A percentile compares a stretch with the other conserved stretches of the same genome.
These are phyloP conservation scores for Fraxinus baroniana DNA, from an alignment of 305 asterid genomes.

Conservation along the genomic window DNA sequence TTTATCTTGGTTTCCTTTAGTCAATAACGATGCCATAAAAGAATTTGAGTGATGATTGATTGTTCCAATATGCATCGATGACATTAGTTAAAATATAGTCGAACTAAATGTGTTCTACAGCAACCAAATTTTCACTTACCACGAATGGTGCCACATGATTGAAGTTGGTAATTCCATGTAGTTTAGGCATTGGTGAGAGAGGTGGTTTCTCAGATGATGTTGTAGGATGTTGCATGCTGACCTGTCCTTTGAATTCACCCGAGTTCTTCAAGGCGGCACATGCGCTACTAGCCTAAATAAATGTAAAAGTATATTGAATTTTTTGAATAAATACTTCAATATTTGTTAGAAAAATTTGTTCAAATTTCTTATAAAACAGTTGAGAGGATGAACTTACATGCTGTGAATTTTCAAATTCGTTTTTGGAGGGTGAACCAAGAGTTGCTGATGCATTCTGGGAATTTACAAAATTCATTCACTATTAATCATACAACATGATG, in stretches of 20 bases:
- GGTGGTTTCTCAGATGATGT: constrained; percentile 28
- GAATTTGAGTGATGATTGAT: not conserved
- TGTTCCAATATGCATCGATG: not conserved
- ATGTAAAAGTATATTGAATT: not conserved
- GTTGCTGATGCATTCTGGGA: constrained; percentile 9
- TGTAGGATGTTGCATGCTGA: not conserved
- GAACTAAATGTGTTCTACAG: not conserved
- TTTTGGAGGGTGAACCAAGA: constrained; percentile 15
- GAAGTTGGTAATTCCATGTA: not conserved
- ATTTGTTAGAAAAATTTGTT: not conserved
- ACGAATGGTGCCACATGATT: not conserved
- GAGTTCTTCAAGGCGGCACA: constrained; percentile 10
- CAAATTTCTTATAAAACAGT: not conserved
- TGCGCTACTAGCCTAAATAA: constrained; percentile 11
- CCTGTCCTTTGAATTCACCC: constrained; percentile 10
- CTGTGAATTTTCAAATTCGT: constrained; percentile 14
- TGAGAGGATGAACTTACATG: not conserved
- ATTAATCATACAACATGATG: not conserved
- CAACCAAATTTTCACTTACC: constrained; percentile 7
- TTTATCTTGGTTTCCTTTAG: not conserved
- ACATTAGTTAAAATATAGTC: not conserved
- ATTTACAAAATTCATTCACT: not conserved
- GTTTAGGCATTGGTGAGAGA: constrained; percentile 25
- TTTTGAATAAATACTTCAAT: not conserved
- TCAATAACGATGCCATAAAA: not conserved